Evolutionary conservation across 345 rosid genomes (phyloP), one percentile per base, ranked within the genome.

Genomic region (Noccaea caerulescens): DNA sequence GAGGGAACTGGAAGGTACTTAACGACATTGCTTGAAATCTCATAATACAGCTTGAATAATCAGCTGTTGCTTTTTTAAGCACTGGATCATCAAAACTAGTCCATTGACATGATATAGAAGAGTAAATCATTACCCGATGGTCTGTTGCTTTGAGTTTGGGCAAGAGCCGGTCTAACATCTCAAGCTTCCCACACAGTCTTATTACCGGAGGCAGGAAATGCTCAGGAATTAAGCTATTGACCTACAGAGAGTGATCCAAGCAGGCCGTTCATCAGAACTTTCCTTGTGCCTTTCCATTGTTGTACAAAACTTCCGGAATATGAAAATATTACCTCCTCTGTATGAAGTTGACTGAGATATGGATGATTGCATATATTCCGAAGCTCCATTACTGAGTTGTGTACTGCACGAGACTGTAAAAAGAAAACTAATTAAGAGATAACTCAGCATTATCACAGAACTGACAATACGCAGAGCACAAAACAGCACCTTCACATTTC

Each of bases 341-440:
- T 79, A 65, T 92, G 98, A 81, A 92, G 96, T 79, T 92, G 98
- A 82, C 98, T 92, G 74, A 92, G 82, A 80, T 92, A 92, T 18
- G 96, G 98, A 79, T 92, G 98, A 82, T 92, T 92, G 84, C 96
- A 92, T 68, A 92, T 92, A 77, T 92, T 92, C 25, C 98, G 90
- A 27, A 89, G 94, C 86, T 92, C 98, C 96, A 92, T 92, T 51
- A 92, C 98, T 20, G 98, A 82, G 78, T 92, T 92, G 82, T 92
- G 98, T 77, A 92, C 96, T 1, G 96, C 81, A 51, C 96, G 86
- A 39, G 83, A 77, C 98, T 92, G 85, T 73, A 75, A 61, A 72
- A 39, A 63, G 34, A 57, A 68, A 43, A 45, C 8, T 49, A 55
- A 20, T 16, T 53, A 52, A 72, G 69, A 13, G 8, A 44, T 62